These are phyloP conservation scores for Gilbertella persicaria DNA, from an alignment of 371 early-diverging fungal genomes.

Conservation along the genomic window DNA sequence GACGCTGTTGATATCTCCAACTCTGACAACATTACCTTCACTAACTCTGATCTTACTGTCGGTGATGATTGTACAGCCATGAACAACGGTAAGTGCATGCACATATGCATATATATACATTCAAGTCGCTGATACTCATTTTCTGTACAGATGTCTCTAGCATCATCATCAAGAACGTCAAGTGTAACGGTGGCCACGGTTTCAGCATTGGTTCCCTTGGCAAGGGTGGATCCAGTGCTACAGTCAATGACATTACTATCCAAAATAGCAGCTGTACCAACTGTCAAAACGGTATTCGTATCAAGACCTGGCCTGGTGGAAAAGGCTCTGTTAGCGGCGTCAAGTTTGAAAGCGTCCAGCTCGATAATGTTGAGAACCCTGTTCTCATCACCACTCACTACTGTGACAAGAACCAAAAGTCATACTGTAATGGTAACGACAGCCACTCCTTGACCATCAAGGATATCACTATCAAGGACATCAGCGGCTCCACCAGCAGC, in stretches of 20 bases:
- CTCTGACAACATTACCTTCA: slow-evolving; percentile 25
- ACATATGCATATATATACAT: slow-evolving; percentile 8
- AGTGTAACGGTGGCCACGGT: slow-evolving; percentile 35
- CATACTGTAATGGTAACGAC: slow-evolving; percentile 26
- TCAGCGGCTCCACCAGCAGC: slow-evolving; percentile 11
- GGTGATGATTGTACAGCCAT: slow-evolving; percentile 43
- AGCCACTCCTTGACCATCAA: slow-evolving; percentile 26
- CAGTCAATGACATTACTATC: slow-evolving; percentile 27
- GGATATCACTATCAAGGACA: slow-evolving; percentile 24
- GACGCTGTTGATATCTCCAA: slow-evolving; percentile 40
- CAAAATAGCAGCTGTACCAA: slow-evolving; percentile 25
- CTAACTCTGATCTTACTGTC: slow-evolving; percentile 20
- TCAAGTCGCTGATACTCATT: neutral
- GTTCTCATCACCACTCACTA: slow-evolving; percentile 11
- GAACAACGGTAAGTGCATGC: slow-evolving; percentile 27
- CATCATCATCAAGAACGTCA: slow-evolving; percentile 22
- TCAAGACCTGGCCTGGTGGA: slow-evolving; percentile 44
- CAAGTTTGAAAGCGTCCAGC: slow-evolving; percentile 21
- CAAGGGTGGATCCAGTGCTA: slow-evolving; percentile 27
- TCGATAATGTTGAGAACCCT: slow-evolving; percentile 31
- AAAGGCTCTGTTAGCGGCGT: slow-evolving; percentile 31
- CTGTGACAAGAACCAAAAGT: slow-evolving; percentile 29
- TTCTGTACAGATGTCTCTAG: slow-evolving; percentile 7
- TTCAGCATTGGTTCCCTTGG: slow-evolving; percentile 43
- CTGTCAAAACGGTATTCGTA: slow-evolving; percentile 42